Evolutionary conservation across 2,329 filamentous ascomycete species (phyloP), one percentile per base, ranked within the genome.

Genomic region (Zymoseptoria brevis): DNA sequence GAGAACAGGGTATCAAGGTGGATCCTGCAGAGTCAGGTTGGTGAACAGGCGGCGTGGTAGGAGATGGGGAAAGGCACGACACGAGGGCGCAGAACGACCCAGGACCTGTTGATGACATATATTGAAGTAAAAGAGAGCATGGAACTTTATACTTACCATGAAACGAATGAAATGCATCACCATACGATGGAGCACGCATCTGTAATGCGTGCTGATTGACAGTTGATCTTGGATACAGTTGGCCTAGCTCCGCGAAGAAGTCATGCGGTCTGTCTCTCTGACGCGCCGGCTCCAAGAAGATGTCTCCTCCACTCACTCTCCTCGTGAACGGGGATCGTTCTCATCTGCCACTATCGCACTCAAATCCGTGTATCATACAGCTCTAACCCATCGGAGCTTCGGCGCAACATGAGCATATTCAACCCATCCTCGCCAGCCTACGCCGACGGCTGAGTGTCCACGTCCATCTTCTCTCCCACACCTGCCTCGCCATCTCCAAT

Each of bases 401-500:
- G 26, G 1, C 26, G 26, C 26, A 8, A 8, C 2, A 29, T 29
- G 7, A 29, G 26, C 8, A 29, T 29, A 1, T 51, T 29, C 51
- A 4, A 19, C 22, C 7, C 19, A 29, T 24, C 19, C 22, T 19
- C 1, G 1, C 29, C 51, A 5, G 0, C 11, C 19, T 53, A 21
- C 57, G 26, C 29, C 19, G 21, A 57, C 51, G 56, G 50, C 54
- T 57, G 52, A 13, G 60, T 59, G 69, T 87, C 84, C 62, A 87
- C 79, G 61, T 87, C 84, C 84, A 87, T 87, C 69, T 79, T 83
- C 76, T 86, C 83, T 19, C 78, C 83, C 45, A 81, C 79, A 53
- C 81, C 73, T 30, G 88, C 86, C 54, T 83, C 83, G 63, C 87
- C 85, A 57, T 85, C 82, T 58, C 87, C 83, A 69, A 71, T 66